Evolutionary conservation across 2,329 filamentous ascomycete genomes (phyloP), one percentile per base, ranked within the genome.

Genomic region (Sarocladium brachiariae): DNA sequence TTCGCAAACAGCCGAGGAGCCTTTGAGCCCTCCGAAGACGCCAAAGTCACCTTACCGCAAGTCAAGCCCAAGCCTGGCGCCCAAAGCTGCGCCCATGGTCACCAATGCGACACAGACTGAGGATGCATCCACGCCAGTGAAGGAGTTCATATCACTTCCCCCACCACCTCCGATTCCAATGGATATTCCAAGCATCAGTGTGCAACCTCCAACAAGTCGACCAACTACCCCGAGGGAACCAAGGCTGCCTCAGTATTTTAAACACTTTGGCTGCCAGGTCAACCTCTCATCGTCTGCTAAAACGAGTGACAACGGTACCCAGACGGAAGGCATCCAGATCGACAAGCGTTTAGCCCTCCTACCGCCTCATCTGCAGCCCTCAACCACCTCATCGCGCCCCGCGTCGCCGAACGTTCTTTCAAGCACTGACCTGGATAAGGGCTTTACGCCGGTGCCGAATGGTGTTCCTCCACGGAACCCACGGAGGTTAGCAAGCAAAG

Each of bases 291-390:
- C 30, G 23, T 33, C 48, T 11, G 55, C 63, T 1, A 54, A 56
- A 11, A 48, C 58, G 2, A 52, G 41, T 2, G 64, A 69, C 2
- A 77, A 63, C 10, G 63, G 65, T 2, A 70, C 91, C 52, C 93
- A 99, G 71, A 99, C 93, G 0, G 91, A 97, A 58, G 87, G 89
- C 53, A 96, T 97, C 52, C 81, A 88, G 51, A 80, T 95, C 5
- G 91, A 95, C 62, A 81, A 82, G 69, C 81, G 90, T 54, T 71
- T 89, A 39, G 80, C 86, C 54, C 84, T 83, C 57, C 74, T 96
- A 23, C 89, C 89, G 13, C 72, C 81, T 2, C 87, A 93, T 61
- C 75, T 96, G 30, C 82, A 90, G 51, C 89, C 90, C 1, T 92
- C 88, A 1, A 76, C 84, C 16, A 86, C 95, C 54, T 72, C 76